Conservation (phyloP, 192 early-diverging fungal genomes). For the Dispira parvispora region DNA sequence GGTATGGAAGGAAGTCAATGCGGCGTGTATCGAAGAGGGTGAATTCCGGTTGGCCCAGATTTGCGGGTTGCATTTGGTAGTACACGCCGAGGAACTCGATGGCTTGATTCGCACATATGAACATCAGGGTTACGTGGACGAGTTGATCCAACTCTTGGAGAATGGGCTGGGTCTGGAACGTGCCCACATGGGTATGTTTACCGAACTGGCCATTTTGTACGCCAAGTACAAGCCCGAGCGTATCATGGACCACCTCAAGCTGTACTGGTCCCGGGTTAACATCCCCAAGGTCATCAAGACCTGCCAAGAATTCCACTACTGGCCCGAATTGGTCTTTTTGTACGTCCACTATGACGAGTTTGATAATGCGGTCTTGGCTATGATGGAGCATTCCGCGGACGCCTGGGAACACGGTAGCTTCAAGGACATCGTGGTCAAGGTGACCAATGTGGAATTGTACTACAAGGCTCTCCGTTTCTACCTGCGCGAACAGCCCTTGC, state of each 20-base stretch:
- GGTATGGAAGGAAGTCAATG: conserved; percentile 99
- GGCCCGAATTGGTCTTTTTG: conserved; percentile 94
- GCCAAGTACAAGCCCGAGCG: conserved; percentile 88
- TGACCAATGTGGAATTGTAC: conserved; percentile 92
- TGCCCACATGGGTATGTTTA: conserved; percentile 99
- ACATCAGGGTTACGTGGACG: conserved; percentile 71
- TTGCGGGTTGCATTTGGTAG: conserved; percentile 88
- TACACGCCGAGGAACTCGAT: conserved; percentile 96
- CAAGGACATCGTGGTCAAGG: conserved; percentile 96
- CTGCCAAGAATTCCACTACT: conserved; percentile 83
- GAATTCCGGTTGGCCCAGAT: conserved; percentile 98
- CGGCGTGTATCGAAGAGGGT: conserved; percentile 81
- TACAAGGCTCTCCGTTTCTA: conserved; percentile 97
- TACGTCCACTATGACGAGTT: conserved; percentile 98
- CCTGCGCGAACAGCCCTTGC: conserved; percentile 85
- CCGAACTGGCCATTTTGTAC: conserved; percentile 94
- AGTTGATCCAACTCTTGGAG: conserved; percentile 82
- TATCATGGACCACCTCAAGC: conserved; percentile 93
- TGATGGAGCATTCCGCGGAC: conserved; percentile 89
- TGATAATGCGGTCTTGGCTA: conserved; percentile 91
- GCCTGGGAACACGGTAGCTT: conserved; percentile 95
- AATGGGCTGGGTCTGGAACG: conserved; percentile 89
- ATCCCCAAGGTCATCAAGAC: conserved; percentile 97
- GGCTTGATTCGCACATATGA: conserved; percentile 79
- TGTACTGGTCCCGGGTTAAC: conserved; percentile 96